These are phyloP conservation scores for Cicer arietinum DNA, from an alignment of 306 rosid species.

Conservation along the genomic window DNA sequence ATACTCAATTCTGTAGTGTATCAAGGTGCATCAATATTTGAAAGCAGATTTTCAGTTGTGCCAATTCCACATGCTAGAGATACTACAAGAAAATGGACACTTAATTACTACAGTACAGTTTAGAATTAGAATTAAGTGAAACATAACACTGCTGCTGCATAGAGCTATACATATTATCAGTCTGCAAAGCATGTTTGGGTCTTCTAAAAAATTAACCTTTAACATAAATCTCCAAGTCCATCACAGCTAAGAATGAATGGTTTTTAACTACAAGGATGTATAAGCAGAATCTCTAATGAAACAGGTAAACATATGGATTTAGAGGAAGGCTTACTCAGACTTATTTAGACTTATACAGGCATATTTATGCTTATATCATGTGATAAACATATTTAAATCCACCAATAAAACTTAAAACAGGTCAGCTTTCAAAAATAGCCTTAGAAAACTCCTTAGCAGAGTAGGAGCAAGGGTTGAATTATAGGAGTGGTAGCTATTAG, in stretches of 20 bases:
- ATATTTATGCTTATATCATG: too few species aligned
- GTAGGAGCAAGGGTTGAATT: too few species aligned
- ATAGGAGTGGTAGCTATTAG: too few species aligned
- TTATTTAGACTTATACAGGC: too few species aligned
- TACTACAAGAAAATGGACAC: background rate
- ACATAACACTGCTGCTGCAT: background rate
- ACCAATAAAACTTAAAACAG: too few species aligned
- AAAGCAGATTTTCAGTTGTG: background rate
- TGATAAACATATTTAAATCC: too few species aligned
- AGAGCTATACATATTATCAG: background rate
- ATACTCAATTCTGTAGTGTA: background rate
- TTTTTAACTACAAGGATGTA: background rate
- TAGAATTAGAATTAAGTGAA: background rate
- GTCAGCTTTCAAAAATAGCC: too few species aligned
- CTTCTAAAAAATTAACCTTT: background rate
- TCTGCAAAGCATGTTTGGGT: background rate
- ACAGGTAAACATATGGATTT: background rate
- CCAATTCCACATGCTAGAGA: background rate
- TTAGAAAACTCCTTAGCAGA: too few species aligned
- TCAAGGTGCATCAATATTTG: background rate
- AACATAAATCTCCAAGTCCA: background rate
- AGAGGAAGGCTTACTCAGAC: background rate
- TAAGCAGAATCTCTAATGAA: background rate
- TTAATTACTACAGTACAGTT: background rate
- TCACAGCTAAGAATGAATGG: background rate